phyloP scores from a whole-genome alignment of 371 early-diverging fungal species.

The Lichtheimia corymbifera region DNA sequence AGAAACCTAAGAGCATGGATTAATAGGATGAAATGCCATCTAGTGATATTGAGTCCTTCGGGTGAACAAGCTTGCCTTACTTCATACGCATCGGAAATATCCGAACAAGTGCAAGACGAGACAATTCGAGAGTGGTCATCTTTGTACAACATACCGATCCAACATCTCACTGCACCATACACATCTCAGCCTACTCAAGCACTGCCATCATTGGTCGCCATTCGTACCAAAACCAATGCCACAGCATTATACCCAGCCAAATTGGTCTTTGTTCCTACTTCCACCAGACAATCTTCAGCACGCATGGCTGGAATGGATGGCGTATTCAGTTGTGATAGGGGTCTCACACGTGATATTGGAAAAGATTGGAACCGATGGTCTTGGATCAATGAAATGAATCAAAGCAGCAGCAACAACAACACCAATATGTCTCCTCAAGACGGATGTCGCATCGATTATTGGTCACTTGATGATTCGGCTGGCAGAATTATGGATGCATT shows the following conservation, averaged over 20 bases:
- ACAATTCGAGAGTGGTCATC: constrained; percentile 35
- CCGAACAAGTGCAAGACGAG: constrained; percentile 21
- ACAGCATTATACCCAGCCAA: constrained; percentile 31
- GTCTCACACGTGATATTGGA: constrained; percentile 40
- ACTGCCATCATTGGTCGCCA: constrained; percentile 12
- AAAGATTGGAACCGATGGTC: constrained; percentile 39
- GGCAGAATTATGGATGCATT: constrained; percentile 17
- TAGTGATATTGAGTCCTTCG: constrained; percentile 38
- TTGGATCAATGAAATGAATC: constrained; percentile 25
- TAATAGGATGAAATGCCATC: neutral
- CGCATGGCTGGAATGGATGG: constrained; percentile 39
- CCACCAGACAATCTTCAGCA: constrained; percentile 25
- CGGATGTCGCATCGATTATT: constrained; percentile 7
- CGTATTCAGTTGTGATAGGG: constrained; percentile 32
- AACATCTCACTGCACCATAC: constrained; percentile 6
- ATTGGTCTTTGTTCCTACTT: constrained; percentile 34
- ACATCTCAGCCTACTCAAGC: neutral
- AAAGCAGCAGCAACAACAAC: neutral
- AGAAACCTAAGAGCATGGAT: neutral
- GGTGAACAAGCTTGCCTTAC: constrained; percentile 32
- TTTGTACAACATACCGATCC: constrained; percentile 33
- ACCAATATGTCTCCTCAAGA: neutral
- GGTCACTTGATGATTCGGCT: neutral
- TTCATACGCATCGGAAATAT: constrained; percentile 14
- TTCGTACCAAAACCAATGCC: constrained; percentile 22